Base-by-base conservation (phyloP, 2,329 filamentous ascomycete species). In the Alternaria brassicicola region DNA sequence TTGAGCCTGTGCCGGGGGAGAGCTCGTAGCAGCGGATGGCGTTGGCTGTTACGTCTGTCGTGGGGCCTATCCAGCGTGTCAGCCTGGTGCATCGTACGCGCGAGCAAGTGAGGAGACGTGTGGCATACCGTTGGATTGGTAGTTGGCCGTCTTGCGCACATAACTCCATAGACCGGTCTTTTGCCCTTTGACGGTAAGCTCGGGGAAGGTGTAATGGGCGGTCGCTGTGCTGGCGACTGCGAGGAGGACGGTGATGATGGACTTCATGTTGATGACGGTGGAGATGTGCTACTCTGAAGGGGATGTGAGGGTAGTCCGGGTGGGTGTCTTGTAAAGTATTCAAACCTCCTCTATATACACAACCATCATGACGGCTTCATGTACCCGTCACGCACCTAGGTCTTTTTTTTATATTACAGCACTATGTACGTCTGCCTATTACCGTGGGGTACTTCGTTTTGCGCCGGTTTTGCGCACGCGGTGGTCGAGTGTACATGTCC, bases 121-220 rank as follows among this genome's bases (percentile, higher is more conserved):
- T 15, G n/a, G n/a, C 17, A 25, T 54, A 58, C 72, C 76, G 47
- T 75, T 74, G 53, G 66, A 69, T 58, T 77, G 70, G 59, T 76
- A 73, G 68, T 78, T 77, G 6, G 71, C 56, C 1, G 65, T 74
- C 57, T 73, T 74, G 31, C 76, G 68, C 17, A 78, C 74, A 53
- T 77, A 76, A 31, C 70, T 57, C 76, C 76, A 78, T n/a, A 26
- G 36, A 2, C 57, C 53, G 0, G 72, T 76, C 6, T 62, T 54
- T 5, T 62, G 43, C 21, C 68, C 67, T 26, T 55, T 59, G 17
- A 65, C 66, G 17, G 73, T 57, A 39, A 76, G 69, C 15, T 67
- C 64, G 2, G 73, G 73, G 62, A 76, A 74, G 3, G 71, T 74
- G 61, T 76, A 76, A 56, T 76, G 73, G 1, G 73, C 73, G 30